These are phyloP conservation scores for Yarrowia yakushimensis DNA, from an alignment of 805 yeast species.

Conservation along the genomic window DNA sequence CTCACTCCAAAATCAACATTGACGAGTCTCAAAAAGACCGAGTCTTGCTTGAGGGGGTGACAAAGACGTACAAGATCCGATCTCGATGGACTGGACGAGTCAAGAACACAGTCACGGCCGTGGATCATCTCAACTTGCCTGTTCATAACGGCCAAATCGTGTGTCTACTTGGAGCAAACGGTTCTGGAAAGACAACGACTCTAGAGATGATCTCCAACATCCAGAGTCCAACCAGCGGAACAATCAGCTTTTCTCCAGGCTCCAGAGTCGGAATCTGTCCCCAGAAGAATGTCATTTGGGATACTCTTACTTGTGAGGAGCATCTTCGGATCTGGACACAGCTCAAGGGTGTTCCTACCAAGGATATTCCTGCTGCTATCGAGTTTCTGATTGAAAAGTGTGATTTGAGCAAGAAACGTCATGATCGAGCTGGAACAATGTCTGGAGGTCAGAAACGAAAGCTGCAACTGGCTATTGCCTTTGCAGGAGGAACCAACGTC, in stretches of 20 bases:
- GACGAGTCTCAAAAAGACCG: constrained; percentile 30
- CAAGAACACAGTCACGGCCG: constrained; percentile 34
- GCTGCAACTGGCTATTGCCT: constrained; percentile 39
- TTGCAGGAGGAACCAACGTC: constrained; percentile 38
- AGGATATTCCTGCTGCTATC: constrained; percentile 27
- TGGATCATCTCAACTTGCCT: constrained; percentile 32
- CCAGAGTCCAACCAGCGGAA: constrained; percentile 34
- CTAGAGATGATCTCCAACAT: constrained; percentile 40
- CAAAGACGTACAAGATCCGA: constrained; percentile 33
- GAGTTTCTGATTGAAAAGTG: constrained; percentile 34
- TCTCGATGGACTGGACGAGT: not conserved
- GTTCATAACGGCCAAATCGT: constrained; percentile 37
- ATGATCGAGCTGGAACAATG: constrained; percentile 31
- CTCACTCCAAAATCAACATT: not conserved
- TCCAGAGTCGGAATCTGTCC: constrained; percentile 39
- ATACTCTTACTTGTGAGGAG: constrained; percentile 37
- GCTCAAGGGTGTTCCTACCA: constrained; percentile 35
- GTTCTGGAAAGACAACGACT: constrained; percentile 42
- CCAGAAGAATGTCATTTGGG: constrained; percentile 40
- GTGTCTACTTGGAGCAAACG: constrained; percentile 40
- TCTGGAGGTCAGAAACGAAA: constrained; percentile 41
- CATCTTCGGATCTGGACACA: constrained; percentile 38
- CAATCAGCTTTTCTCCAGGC: constrained; percentile 30
- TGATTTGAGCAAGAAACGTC: constrained; percentile 34
- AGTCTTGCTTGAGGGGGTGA: constrained; percentile 31